Evolutionary conservation across 176 grass and related monocot species (phyloP).

Genomic region (Echinochloa phyllopogon): DNA sequence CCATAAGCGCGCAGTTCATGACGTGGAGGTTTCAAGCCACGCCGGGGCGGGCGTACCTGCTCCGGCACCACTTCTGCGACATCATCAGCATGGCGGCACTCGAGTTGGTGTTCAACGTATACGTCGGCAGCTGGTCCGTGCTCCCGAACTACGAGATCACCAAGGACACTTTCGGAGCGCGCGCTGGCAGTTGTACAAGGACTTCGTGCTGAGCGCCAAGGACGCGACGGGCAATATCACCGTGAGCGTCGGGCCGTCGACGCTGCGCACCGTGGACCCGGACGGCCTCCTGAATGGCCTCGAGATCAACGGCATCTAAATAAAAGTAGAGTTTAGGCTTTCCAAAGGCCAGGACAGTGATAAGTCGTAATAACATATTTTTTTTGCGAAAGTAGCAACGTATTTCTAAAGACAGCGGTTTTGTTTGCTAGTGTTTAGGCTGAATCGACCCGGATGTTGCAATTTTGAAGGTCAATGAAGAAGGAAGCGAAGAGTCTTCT

Average conservation of each 20-base stretch:
- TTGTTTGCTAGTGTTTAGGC: no score
- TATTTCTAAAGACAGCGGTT: no score
- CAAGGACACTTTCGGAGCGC: background rate
- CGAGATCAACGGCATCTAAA: conserved; percentile 62
- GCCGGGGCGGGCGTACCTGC: conserved; percentile 52
- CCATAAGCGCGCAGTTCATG: conserved; percentile 39
- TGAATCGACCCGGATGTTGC: background rate
- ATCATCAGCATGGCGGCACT: conserved; percentile 51
- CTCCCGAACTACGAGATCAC: conserved; percentile 42
- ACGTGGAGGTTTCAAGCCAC: conserved; percentile 62
- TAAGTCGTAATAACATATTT: no score
- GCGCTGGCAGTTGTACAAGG: conserved; percentile 51
- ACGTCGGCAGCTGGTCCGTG: conserved; percentile 45
- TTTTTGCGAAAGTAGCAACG: no score
- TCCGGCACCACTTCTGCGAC: conserved; percentile 86
- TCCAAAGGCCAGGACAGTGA: no score
- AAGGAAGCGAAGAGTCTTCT: background rate
- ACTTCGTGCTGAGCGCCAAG: conserved; percentile 59
- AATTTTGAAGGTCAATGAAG: background rate
- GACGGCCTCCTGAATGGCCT: conserved; percentile 80
- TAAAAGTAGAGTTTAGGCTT: no score
- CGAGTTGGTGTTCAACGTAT: conserved; percentile 58
- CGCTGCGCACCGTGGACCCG: background rate
- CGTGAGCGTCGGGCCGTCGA: conserved; percentile 64
- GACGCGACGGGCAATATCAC: conserved; percentile 48